Conservation (phyloP, 495 filamentous ascomycete genomes). For the Aspergillus heteromorphus region DNA sequence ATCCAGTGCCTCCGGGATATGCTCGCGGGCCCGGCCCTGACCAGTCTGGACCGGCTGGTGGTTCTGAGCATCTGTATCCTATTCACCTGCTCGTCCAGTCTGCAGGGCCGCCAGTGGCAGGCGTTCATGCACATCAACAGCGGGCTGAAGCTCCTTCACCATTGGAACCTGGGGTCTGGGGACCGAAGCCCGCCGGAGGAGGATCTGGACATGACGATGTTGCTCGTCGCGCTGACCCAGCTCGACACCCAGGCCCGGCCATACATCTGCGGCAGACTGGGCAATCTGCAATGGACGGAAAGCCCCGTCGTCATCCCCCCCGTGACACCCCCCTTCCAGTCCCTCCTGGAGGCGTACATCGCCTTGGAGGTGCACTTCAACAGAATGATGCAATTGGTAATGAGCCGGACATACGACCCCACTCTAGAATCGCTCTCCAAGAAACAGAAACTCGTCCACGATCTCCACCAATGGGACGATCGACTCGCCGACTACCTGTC, state of each 20-base stretch:
- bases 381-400: not conserved
- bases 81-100: not conserved
- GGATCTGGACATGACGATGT: not conserved
- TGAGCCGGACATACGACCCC: not conserved
- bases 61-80: not conserved
- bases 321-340: not conserved
- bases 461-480: not conserved
- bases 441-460: not conserved
- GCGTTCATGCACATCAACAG: not conserved
- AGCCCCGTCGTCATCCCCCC: not conserved
- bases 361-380: not conserved
- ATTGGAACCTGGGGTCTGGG: not conserved
- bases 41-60: not conserved
- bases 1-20: not conserved
- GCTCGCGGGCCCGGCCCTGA: not conserved
- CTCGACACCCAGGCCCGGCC: not conserved
- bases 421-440: not conserved
- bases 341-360: not conserved
- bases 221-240: not conserved
- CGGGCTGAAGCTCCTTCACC: not conserved
- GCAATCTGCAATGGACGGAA: not conserved
- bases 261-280: not conserved
- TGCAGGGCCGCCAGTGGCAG: not conserved
- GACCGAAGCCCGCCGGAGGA: not conserved
- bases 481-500: not conserved